phyloP scores from a whole-genome alignment of 805 yeast genomes.

The Ascoidea asiatica region DNA sequence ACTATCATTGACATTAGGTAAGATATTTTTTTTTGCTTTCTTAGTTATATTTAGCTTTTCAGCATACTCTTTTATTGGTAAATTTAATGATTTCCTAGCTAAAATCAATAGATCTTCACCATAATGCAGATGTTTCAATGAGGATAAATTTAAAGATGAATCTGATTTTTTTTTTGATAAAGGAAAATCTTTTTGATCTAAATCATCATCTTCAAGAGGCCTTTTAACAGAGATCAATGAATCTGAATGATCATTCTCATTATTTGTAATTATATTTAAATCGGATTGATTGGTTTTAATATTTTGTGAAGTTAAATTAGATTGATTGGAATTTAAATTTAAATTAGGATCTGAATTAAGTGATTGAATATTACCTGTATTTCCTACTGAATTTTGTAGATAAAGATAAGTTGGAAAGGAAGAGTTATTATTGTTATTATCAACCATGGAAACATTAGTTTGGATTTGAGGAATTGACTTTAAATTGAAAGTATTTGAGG shows the following conservation, averaged over 20 bases:
- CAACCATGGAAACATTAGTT: no score
- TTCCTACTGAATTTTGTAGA: not conserved
- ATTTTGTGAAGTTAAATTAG: not conserved
- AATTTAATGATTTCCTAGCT: not conserved
- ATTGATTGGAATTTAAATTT: not conserved
- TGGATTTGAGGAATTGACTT: no score
- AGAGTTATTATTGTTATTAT: no score
- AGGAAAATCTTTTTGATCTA: no score
- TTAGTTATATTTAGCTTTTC: no score
- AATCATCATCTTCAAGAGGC: no score
- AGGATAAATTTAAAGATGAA: no score
- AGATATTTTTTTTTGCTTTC: no score
- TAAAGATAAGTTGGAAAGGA: not conserved
- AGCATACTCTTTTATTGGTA: no score
- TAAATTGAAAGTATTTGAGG: no score
- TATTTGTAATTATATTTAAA: no score
- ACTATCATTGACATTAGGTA: not conserved
- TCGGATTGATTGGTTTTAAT: not conserved
- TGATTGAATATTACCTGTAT: not conserved
- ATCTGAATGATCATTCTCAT: not conserved
- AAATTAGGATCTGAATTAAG: not conserved
- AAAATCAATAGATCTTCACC: not conserved
- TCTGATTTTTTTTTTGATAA: no score
- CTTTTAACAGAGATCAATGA: not conserved
- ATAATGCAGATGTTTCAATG: not conserved